Evolutionary conservation across 768 basidiomycete genomes (phyloP), one percentile per base, ranked within the genome.

Genomic region (Boletellus sp.): DNA sequence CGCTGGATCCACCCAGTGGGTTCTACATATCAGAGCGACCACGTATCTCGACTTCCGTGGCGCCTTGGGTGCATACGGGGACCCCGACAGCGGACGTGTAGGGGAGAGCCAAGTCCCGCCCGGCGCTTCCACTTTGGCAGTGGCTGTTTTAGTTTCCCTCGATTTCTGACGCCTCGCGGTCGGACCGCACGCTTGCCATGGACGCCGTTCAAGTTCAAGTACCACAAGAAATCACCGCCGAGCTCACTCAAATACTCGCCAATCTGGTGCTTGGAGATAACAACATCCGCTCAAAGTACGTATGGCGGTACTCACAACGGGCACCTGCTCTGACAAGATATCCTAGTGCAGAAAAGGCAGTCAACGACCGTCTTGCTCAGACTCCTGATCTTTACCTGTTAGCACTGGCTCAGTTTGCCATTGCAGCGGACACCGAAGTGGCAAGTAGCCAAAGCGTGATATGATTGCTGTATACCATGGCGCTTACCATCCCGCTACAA

Each of bases 261-360:
- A 91, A 92, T 68, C 80, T 91, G 17, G 85, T 91, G 4, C 73
- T 88, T 35, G 90, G 87, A 5, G 88, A 92, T 66, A 92, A 92
- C 68, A 80, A 84, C 47, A 87, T 92, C 44, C 81, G 89, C 16
- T 73, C 84, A 56, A 85, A 77, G 88, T 87, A 59, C 19, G 87
- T 87, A 59, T 20, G 48, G 9, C 48, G 43, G 33, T 34, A 22
- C 26, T 16, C 9, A 20, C 40, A 35, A 47, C 33, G 11, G 28
- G 26, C 8, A 7, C 7, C 32, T 24, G 13, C 16, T 36, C 55
- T 62, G 39, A 68, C 54, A 10, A 17, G 16, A 46, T 36, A 13
- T 23, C 22, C 17, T 58, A 81, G 87, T 71, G 89, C 90, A 44
- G 89, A 91, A 61, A 82, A 83, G 50, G 85, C 85, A 0, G 87